Evolutionary conservation across 805 yeast genomes (phyloP), one percentile per base, ranked within the genome.

Genomic region (Blastobotrys attinorum): DNA sequence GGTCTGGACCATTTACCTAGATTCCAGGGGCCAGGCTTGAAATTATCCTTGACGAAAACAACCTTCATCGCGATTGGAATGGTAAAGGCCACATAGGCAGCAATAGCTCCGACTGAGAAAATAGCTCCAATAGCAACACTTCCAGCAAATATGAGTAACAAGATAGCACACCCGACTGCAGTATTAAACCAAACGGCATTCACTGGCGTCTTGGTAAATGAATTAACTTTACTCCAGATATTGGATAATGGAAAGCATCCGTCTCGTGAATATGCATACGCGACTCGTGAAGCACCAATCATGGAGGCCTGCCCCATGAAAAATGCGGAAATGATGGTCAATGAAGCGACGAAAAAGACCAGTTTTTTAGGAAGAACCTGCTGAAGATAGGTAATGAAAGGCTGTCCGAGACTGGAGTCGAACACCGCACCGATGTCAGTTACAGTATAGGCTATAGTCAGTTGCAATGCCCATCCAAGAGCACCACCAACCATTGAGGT

Each of bases 201-300:
- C 22, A 79, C 60, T 13, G 92, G 90, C 22, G 79, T 83, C n/a
- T 72, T 67, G 8, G 75, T 70, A 4, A 67, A 59, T 1, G 73
- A 66, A 54, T 81, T 67, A 36, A 83, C 83, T 36, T 65, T 72
- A 51, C 79, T 76, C 48, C 82, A 70, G 55, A 66, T 66, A 34
- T 67, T 61, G 11, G 81, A 70, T 49, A 79, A 65, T 6, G 89
- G 89, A 45, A 82, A 68, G 13, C 87, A 88, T 53, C 80, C 79
- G 59, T 82, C 90, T 64, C 90, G 74, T 33, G 85, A 78, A 60
- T 81, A 79, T 1, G 87, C 86, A 78, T 83, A 81, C 40, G 79
- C 70, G 59, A 81, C 87, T 60, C 88, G 72, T 3, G 84, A 78
- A 4, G 75, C 71, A 8, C 86, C 85, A 39, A 79, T 71, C 39